These are phyloP conservation scores for Scedosporium apiospermum DNA, from an alignment of 2,329 filamentous ascomycete species.

Conservation along the genomic window DNA sequence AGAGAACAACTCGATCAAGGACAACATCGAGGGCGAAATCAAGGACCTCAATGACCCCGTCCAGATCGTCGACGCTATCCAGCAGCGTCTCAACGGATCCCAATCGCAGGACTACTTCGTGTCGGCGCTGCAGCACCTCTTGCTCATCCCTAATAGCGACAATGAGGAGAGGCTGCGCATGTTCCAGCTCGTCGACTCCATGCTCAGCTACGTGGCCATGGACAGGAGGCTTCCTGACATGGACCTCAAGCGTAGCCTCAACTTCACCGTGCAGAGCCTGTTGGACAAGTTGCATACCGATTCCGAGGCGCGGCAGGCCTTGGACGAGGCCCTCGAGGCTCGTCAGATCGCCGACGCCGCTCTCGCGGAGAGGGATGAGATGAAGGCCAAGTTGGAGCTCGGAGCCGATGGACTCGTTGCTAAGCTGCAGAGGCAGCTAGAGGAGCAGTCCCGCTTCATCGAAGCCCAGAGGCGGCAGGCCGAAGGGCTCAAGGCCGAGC, in stretches of 20 bases:
- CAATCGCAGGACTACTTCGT: slow-evolving; percentile 92
- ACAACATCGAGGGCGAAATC: slow-evolving; percentile 73
- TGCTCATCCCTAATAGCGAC: slow-evolving; percentile 85
- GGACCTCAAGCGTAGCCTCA: slow-evolving; percentile 94
- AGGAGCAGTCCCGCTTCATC: slow-evolving; percentile 85
- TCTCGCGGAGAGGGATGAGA: slow-evolving; percentile 92
- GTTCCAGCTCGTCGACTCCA: slow-evolving; percentile 97
- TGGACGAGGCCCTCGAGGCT: slow-evolving; percentile 84
- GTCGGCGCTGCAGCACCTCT: slow-evolving; percentile 87
- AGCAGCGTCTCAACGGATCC: slow-evolving; percentile 71
- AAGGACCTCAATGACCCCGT: slow-evolving; percentile 88
- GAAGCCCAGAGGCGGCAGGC: slow-evolving; percentile 80
- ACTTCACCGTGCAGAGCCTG: slow-evolving; percentile 92
- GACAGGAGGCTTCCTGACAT: slow-evolving; percentile 90
- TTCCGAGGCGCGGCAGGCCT: slow-evolving; percentile 82
- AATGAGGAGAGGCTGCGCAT: slow-evolving; percentile 85
- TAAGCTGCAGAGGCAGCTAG: slow-evolving; percentile 87
- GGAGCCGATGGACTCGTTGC: slow-evolving; percentile 89
- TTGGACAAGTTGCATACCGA: slow-evolving; percentile 95
- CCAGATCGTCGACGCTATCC: slow-evolving; percentile 91
- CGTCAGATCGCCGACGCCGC: slow-evolving; percentile 91
- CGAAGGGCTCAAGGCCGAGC: slow-evolving; percentile 79
- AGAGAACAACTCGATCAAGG: slow-evolving; percentile 81
- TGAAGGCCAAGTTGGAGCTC: slow-evolving; percentile 78
- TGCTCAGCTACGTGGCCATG: slow-evolving; percentile 99